phyloP scores from a whole-genome alignment of 2,329 filamentous ascomycete species.

The Ilyonectria sp. region DNA sequence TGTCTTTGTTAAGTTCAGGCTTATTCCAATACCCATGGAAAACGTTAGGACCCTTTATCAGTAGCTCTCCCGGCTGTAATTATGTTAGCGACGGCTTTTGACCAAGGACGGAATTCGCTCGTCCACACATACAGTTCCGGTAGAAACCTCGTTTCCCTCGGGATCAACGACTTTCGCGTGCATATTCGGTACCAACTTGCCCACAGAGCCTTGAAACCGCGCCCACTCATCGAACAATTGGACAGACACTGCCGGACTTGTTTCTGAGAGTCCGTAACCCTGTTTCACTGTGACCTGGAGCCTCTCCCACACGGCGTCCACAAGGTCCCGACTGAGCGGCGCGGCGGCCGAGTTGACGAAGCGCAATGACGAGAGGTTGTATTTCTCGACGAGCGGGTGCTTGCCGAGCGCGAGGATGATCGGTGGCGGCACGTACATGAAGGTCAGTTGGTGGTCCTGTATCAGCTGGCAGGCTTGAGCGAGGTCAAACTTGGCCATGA shows the following conservation, averaged over 20 bases:
- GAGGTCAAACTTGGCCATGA: conserved; percentile 83
- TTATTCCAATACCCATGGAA: conserved; percentile 86
- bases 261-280: conserved; percentile 92
- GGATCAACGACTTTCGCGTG: conserved; percentile 84
- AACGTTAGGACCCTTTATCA: conserved; percentile 85
- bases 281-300: conserved; percentile 89
- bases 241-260: conserved; percentile 82
- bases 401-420: conserved; percentile 87
- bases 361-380: conserved; percentile 83
- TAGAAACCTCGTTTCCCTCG: conserved; percentile 68
- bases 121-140: conserved; percentile 59
- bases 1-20: conserved; percentile 77
- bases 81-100: conserved; percentile 1
- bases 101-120: too few species aligned
- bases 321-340: conserved; percentile 85
- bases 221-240: conserved; percentile 85
- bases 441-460: conserved; percentile 82
- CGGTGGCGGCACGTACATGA: conserved; percentile 87
- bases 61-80: conserved; percentile 73
- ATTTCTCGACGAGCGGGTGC: conserved; percentile 82
- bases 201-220: conserved; percentile 82
- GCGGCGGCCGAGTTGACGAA: conserved; percentile 93
- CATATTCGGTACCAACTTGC: conserved; percentile 83
- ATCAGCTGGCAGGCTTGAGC: conserved; percentile 84
- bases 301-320: conserved; percentile 81